phyloP scores from a whole-genome alignment of 2,329 filamentous ascomycete species.

The Paracamarosporium sp. region DNA sequence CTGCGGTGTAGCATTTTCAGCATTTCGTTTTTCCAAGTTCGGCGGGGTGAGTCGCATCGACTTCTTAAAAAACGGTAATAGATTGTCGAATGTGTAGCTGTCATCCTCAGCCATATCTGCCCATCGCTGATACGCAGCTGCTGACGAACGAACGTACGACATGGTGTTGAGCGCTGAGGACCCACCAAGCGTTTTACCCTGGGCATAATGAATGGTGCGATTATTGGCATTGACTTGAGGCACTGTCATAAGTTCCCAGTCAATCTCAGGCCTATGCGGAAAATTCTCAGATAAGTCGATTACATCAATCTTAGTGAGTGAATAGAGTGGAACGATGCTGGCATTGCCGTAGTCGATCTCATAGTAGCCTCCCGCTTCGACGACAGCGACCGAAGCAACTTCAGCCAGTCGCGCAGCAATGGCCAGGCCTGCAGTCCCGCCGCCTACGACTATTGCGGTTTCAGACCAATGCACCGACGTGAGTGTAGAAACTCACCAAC shows the following conservation, averaged over 20 bases:
- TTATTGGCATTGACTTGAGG: neutral
- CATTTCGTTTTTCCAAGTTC: constrained; percentile 23
- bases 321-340: too few relatives aligned
- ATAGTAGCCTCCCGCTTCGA: too few relatives aligned
- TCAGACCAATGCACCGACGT: neutral
- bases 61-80: constrained; percentile 31
- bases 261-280: constrained; percentile 11
- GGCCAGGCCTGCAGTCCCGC: neutral
- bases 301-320: constrained; percentile 15
- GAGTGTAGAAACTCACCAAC: neutral
- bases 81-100: constrained; percentile 26
- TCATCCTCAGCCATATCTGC: constrained; percentile 30
- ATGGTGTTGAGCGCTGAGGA: constrained; percentile 20
- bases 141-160: constrained; percentile 11
- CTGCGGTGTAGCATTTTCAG: constrained; percentile 25
- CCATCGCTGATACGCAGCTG: constrained; percentile 25
- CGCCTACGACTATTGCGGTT: neutral
- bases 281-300: constrained; percentile 15
- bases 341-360: too few relatives aligned
- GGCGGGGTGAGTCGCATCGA: constrained; percentile 31
- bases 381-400: too few relatives aligned
- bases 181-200: constrained; percentile 10
- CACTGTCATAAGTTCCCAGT: constrained; percentile 1
- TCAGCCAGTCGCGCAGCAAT: too few relatives aligned
- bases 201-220: neutral